Evolutionary conservation across 495 filamentous ascomycete species (phyloP).

Genomic region (Aspergillus kassunensis): DNA sequence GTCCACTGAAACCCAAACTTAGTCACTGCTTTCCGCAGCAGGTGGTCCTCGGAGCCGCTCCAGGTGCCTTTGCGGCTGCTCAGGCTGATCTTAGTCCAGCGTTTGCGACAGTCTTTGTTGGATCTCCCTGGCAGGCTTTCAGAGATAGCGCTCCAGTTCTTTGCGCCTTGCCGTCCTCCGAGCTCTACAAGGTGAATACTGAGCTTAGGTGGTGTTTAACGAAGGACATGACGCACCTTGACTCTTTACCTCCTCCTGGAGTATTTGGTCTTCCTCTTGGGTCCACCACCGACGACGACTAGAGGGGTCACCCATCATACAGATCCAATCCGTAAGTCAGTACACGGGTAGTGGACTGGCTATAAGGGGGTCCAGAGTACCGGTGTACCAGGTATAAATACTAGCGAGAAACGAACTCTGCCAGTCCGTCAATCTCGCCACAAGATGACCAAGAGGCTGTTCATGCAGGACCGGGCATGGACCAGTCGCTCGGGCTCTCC

Average conservation of each 20-base stretch:
- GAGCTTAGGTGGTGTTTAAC: not conserved
- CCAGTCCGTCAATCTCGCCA: no score
- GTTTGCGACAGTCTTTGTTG: conserved; percentile 29
- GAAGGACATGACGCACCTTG: not conserved
- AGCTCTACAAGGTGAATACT: not conserved
- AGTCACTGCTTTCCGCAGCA: conserved; percentile 16
- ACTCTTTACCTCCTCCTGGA: not conserved
- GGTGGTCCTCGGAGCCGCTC: conserved; percentile 20
- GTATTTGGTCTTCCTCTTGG: not conserved
- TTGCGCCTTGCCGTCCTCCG: not conserved
- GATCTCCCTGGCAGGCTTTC: conserved; percentile 15
- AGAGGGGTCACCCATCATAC: not conserved
- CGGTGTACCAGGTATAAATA: not conserved
- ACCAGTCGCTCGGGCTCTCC: no score
- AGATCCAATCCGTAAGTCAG: no score
- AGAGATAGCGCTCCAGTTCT: conserved; percentile 12
- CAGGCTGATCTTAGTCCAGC: conserved; percentile 18
- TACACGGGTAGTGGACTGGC: no score
- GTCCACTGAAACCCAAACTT: conserved; percentile 22
- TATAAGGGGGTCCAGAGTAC: no score
- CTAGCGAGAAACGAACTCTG: no score
- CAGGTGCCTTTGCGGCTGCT: conserved; percentile 21
- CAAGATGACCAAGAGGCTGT: no score
- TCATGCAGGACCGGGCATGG: no score
- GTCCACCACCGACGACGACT: not conserved